These are phyloP conservation scores for Dicorynia guianensis DNA, from an alignment of 306 rosid species.

Conservation along the genomic window DNA sequence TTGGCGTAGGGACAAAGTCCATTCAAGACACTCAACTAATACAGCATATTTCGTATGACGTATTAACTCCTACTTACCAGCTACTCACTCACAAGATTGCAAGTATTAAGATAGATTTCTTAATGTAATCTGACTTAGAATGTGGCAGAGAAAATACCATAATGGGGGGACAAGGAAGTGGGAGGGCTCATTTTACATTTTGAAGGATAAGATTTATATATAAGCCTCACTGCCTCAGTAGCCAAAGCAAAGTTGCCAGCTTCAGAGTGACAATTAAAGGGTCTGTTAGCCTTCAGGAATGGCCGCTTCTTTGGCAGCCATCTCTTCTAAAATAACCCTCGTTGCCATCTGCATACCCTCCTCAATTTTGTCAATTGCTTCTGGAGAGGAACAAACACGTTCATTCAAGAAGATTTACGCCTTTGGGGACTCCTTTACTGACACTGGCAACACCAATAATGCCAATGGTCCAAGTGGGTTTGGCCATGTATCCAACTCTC, in stretches of 20 bases:
- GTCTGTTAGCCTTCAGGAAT: slow-evolving; percentile 31
- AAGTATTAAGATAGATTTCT: background rate
- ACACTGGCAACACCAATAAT: slow-evolving; percentile 88
- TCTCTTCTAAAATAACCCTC: slow-evolving; percentile 28
- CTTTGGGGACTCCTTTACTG: slow-evolving; percentile 93
- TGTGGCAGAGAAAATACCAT: no score
- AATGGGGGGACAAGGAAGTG: no score
- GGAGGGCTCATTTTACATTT: no score
- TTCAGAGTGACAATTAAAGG: background rate
- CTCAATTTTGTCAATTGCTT: slow-evolving; percentile 25
- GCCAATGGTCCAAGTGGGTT: slow-evolving; percentile 79
- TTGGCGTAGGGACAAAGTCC: slow-evolving; percentile 32
- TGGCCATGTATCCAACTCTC: slow-evolving; percentile 76
- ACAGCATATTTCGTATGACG: background rate
- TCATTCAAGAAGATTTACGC: slow-evolving; percentile 82
- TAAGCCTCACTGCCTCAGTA: slow-evolving; percentile 8
- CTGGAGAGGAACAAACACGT: slow-evolving; percentile 37
- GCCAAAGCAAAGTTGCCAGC: slow-evolving; percentile 13
- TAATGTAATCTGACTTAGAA: background rate
- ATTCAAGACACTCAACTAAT: slow-evolving; percentile 33
- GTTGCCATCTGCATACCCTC: slow-evolving; percentile 45
- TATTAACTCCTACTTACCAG: background rate
- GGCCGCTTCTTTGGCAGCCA: slow-evolving; percentile 41
- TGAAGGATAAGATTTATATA: slow-evolving; percentile 4
- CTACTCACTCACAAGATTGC: background rate